These are phyloP conservation scores for Leccinum pellstonianum DNA, from an alignment of 768 basidiomycete species.

Conservation along the genomic window DNA sequence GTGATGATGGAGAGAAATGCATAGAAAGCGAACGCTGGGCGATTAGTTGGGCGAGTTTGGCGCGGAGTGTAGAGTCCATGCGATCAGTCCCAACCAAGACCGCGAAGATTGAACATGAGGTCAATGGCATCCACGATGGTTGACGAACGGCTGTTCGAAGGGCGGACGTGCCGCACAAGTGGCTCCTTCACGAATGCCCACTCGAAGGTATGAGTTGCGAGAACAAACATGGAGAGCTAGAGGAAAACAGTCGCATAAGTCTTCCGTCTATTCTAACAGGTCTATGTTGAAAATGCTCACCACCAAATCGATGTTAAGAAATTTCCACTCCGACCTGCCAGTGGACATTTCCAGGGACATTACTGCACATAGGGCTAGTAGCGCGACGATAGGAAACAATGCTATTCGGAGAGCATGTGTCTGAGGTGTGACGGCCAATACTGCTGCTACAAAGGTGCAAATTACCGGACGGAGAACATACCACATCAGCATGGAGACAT, in stretches of 20 bases:
- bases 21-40: slow-evolving; percentile 35
- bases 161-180: slow-evolving; percentile 13
- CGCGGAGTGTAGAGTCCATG: slow-evolving; percentile 25
- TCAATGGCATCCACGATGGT: slow-evolving; percentile 44
- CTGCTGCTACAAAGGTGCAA: slow-evolving; percentile 47
- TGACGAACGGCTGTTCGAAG: slow-evolving; percentile 1
- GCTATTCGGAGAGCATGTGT: slow-evolving; percentile 45
- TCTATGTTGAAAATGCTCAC: slow-evolving; percentile 5
- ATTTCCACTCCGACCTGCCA: not conserved
- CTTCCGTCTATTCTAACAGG: not conserved
- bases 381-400: slow-evolving; percentile 46
- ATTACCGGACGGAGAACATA: slow-evolving; percentile 43
- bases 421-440: slow-evolving; percentile 46
- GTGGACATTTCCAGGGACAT: slow-evolving; percentile 13
- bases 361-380: slow-evolving; percentile 41
- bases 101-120: slow-evolving; percentile 51
- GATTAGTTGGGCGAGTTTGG: slow-evolving; percentile 43
- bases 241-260: not conserved
- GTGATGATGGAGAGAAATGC: slow-evolving; percentile 35
- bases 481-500: slow-evolving; percentile 31
- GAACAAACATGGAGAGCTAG: slow-evolving; percentile 16
- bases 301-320: slow-evolving; percentile 9
- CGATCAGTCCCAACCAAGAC: slow-evolving; percentile 63
- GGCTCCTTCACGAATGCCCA: slow-evolving; percentile 18
- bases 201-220: slow-evolving; percentile 15